Evolutionary conservation across 148 eudicot species (phyloP).

Genomic region (Oxyria digyna): DNA sequence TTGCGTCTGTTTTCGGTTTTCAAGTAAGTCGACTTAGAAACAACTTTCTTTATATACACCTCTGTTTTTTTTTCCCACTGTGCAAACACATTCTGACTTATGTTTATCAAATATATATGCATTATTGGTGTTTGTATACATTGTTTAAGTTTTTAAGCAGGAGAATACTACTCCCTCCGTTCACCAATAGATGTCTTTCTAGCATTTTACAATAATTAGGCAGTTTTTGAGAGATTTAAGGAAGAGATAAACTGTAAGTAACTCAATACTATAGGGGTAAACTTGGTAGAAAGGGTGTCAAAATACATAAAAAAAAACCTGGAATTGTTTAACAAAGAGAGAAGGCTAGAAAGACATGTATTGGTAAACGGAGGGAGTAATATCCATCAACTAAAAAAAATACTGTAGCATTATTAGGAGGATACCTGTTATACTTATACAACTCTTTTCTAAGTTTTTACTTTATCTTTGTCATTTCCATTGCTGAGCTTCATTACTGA

Average conservation of each 20-base stretch:
- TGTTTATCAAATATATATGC: background rate
- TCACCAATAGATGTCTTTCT: too few relatives aligned
- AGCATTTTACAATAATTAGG: too few relatives aligned
- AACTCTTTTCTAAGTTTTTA: background rate
- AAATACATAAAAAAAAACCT: too few relatives aligned
- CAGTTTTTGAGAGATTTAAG: too few relatives aligned
- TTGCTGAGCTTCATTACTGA: background rate
- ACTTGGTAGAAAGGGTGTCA: too few relatives aligned
- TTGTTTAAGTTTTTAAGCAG: background rate
- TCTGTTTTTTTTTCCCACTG: background rate
- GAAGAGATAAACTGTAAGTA: too few relatives aligned
- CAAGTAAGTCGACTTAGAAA: conserved; percentile 38
- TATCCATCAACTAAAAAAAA: background rate
- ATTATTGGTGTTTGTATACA: background rate
- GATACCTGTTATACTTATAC: background rate
- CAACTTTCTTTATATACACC: background rate
- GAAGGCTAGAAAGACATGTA: too few relatives aligned
- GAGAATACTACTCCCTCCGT: too few relatives aligned
- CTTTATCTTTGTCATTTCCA: background rate
- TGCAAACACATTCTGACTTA: background rate
- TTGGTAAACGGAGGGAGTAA: too few relatives aligned
- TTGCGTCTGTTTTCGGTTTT: conserved; percentile 73
- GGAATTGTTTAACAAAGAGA: too few relatives aligned
- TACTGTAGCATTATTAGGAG: background rate
- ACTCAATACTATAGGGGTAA: too few relatives aligned